Base-by-base conservation (phyloP, 768 basidiomycete species). In the Boletales sp. region DNA sequence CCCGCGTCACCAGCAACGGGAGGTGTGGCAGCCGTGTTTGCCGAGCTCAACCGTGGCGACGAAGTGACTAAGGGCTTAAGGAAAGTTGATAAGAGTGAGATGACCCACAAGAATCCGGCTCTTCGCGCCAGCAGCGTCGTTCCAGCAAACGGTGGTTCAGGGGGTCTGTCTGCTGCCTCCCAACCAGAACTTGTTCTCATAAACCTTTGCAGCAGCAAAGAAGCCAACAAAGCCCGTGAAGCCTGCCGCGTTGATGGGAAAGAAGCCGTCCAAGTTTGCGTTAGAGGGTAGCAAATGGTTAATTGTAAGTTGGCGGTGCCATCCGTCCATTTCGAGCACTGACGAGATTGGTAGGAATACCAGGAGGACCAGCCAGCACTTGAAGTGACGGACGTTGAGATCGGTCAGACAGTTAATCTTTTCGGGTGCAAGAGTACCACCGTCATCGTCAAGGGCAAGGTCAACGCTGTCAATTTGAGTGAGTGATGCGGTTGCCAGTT, bases 101-200 rank as follows among this genome's bases (percentile, higher is more conserved):
- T 95, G 94, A 97, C 94, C 4, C 96, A 99, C 75, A 98, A 99
- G 78, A 98, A 99, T 62, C 95, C 96, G 0, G 79, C 83, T 10
- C 71, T 99, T 34, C 74, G 96, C 30, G 81, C 75, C 14, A 55
- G 72, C 13, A 69, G 72, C 32, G 68, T 70, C 19, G 90, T 74
- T 59, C 83, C 76, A 63, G 76, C 58, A n/a, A 35, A 48, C 49
- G 71, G 76, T 33, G 1, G 54, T 41, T 62, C 70, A 2, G 64
- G 72, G 46, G 44, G 58, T 77, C 41, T 56, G 32, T 17, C 64
- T 72, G 19, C 54, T 64, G 48, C 19, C 48, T 38, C 10, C 37
- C n/a, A 44, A 25, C 12, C n/a, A 15, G 19, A 31, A 10, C 5
- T n/a, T 13, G 31, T 34, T 21, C 21, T 47, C 30, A 62, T 15